Evolutionary conservation across 1,284 basidiomycete species (phyloP).

Genomic region (Ceratobasidium sp.): DNA sequence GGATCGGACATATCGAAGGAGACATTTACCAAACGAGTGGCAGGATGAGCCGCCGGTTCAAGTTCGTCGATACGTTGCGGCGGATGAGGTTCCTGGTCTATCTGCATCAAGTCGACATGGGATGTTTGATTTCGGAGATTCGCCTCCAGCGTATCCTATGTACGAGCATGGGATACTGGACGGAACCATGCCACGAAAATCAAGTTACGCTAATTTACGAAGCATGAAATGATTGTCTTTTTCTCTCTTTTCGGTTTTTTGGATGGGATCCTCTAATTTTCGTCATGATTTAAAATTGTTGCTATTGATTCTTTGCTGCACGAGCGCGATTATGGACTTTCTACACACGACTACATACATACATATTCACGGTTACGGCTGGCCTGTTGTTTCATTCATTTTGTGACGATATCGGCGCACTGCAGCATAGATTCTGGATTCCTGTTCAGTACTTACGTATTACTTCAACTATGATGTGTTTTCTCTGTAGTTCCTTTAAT

Average conservation of each 20-base stretch:
- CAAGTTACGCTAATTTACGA: constrained; percentile 33
- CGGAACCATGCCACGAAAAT: constrained; percentile 13
- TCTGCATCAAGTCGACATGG: constrained; percentile 34
- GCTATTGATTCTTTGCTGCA: constrained; percentile 1
- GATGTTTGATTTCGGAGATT: constrained; percentile 19
- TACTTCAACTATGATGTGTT: constrained; percentile 25
- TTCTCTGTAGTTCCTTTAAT: constrained; percentile 21
- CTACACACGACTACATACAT: background rate
- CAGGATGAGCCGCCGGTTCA: constrained; percentile 4
- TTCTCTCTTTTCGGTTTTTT: background rate
- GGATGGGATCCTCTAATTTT: constrained; percentile 15
- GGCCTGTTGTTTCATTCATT: background rate
- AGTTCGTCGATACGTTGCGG: constrained; percentile 24
- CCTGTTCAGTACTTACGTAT: constrained; percentile 7
- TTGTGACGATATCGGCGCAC: background rate
- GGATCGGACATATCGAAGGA: background rate
- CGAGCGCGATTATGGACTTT: constrained; percentile 1
- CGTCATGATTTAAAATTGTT: background rate
- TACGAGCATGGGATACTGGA: constrained; percentile 34
- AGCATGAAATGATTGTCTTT: constrained; percentile 30
- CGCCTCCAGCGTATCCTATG: constrained; percentile 30
- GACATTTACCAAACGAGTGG: constrained; percentile 28
- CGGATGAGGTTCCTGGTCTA: constrained; percentile 22
- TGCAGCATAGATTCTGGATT: constrained; percentile 39
- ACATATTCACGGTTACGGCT: constrained; percentile 18